Evolutionary conservation across 371 early-diverging fungal species (phyloP), one percentile per base, ranked within the genome.

Genomic region (Actinomortierella wolfii): DNA sequence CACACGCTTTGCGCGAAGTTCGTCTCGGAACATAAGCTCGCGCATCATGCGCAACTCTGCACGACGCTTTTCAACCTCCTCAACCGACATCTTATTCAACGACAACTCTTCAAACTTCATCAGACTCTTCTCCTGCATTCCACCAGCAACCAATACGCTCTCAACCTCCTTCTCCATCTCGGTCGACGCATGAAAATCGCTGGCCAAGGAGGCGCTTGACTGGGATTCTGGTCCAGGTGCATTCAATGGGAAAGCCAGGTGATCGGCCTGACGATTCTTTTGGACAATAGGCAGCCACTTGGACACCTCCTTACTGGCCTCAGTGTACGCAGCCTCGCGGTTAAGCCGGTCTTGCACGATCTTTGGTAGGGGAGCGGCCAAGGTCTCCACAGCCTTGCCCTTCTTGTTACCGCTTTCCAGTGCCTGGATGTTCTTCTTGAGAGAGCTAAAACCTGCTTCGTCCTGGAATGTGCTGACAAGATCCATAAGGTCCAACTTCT

Each of bases 21-120:
- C 97, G 52, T 93, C 86, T 45, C 93, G 90, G 83, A 96, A 97
- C 89, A 96, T 86, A 48, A 97, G 79, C 53, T 95, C 92, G 26
- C 98, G 92, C 93, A 96, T 92, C 81, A 88, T 83, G 17, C 89
- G 89, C 51, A 97, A 81, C 52, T 98, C 95, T 1, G 82, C 78
- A 13, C 89, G 87, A 17, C 94, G 87, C 46, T 56, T 55, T 28
- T 83, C 83, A 1, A 94, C 86, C 73, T 97, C 94, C 53, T 93
- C 94, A 7, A 86, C 81, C 1, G 92, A 82, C 46, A 95, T 61
- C 49, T 90, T 86, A 77, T 91, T 90, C 66, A 94, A 64, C 54
- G 92, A 90, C 40, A 96, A 77, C 54, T 95, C 93, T 68, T 97
- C 96, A 57, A 86, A 83, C 68, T 91, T 87, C 68, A 86, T 80